phyloP scores from a whole-genome alignment of 495 filamentous ascomycete species.

The Annulohypoxylon stygium region DNA sequence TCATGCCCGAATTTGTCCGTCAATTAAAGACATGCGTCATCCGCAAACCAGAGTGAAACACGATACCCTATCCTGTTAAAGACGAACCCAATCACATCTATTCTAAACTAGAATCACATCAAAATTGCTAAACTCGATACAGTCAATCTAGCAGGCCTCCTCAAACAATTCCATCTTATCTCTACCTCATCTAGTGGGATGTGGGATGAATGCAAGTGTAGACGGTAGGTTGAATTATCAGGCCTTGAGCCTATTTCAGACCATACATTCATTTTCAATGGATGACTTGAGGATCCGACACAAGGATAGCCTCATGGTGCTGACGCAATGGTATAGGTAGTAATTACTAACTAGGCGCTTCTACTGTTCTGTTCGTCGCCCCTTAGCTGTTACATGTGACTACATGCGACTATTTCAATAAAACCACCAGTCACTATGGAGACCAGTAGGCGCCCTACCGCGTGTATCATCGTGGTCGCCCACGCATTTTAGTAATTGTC shows the following conservation, averaged over 20 bases:
- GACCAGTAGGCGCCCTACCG: neutral
- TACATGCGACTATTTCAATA: neutral
- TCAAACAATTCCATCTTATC: constrained; percentile 17
- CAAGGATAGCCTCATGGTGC: constrained; percentile 15
- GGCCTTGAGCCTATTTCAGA: neutral
- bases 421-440: neutral
- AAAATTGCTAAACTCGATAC: constrained; percentile 7
- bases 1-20: constrained; percentile 25
- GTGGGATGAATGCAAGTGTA: neutral
- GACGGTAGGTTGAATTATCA: constrained; percentile 7
- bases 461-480: neutral
- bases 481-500: constrained; percentile 1
- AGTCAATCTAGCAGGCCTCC: neutral
- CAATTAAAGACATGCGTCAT: constrained; percentile 25
- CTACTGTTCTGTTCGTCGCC: neutral
- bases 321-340: constrained; percentile 10
- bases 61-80: constrained; percentile 17
- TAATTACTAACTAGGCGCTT: neutral
- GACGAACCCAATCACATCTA: constrained; percentile 6
- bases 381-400: neutral
- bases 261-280: neutral
- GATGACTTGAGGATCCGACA: constrained; percentile 18
- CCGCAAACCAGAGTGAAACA: constrained; percentile 18
- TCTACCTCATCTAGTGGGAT: neutral
- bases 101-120: constrained; percentile 6